Percentiles rank a stretch among this genome's conserved stretches.
Conservation (phyloP, 805 yeast genomes). For the Millerago galiae region DNA sequence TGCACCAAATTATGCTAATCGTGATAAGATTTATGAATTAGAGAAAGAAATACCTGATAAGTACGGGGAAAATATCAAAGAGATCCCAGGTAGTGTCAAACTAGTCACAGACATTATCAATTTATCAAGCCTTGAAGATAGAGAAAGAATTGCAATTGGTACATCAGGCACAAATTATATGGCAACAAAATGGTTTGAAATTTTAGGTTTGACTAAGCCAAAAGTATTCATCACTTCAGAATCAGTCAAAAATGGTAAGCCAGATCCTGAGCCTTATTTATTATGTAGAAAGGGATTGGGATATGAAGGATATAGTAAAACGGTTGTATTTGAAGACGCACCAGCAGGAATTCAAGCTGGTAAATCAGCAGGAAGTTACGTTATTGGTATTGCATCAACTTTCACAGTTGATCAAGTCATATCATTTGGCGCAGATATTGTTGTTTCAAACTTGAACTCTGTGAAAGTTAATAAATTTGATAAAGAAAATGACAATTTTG, state of each 20-base stretch:
- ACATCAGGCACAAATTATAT: conserved; percentile 75
- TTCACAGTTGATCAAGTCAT: conserved; percentile 60
- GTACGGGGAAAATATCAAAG: conserved; percentile 64
- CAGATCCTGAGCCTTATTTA: conserved; percentile 79
- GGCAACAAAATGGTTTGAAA: conserved; percentile 74
- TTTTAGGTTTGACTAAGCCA: conserved; percentile 56
- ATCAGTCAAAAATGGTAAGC: conserved; percentile 75
- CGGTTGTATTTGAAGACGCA: conserved; percentile 81
- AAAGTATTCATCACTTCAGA: conserved; percentile 76
- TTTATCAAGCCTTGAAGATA: conserved; percentile 30
- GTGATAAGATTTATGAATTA: conserved; percentile 53
- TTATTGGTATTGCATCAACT: conserved; percentile 79
- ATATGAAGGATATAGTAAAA: conserved; percentile 30
- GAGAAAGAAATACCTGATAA: conserved; percentile 69
- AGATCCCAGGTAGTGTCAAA: conserved; percentile 70
- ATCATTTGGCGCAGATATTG: conserved; percentile 72
- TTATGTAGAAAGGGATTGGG: conserved; percentile 41
- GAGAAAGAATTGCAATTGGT: conserved; percentile 73
- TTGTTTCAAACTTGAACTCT: conserved; percentile 61
- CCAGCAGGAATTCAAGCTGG: conserved; percentile 86
- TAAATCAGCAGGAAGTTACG: conserved; percentile 73
- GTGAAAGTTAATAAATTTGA: conserved; percentile 54
- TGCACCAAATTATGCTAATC: conserved; percentile 66
- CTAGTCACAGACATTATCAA: conserved; percentile 41
- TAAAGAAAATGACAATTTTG: conserved; percentile 31